These are phyloP conservation scores for Penicillium sp. DNA, from an alignment of 2,329 filamentous ascomycete species.

Conservation along the genomic window DNA sequence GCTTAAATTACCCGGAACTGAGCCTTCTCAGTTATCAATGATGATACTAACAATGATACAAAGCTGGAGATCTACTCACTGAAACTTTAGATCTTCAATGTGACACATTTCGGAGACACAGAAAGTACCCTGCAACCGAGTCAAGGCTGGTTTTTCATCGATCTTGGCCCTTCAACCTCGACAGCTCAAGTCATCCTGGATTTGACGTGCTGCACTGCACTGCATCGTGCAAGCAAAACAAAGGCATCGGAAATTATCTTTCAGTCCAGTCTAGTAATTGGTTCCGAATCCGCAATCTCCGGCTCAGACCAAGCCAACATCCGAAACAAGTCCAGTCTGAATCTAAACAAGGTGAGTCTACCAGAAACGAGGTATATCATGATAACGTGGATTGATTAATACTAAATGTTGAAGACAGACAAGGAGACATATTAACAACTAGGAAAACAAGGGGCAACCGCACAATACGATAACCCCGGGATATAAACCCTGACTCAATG, in stretches of 20 bases:
- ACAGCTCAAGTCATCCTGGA: neutral
- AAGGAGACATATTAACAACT: constrained; percentile 6
- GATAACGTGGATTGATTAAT: constrained; percentile 3
- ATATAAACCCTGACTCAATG: neutral
- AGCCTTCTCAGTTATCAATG: neutral
- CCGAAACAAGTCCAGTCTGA: no score
- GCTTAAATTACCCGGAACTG: neutral
- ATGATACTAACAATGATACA: neutral
- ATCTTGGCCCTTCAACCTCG: neutral
- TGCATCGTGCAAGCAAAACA: neutral
- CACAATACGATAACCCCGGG: neutral
- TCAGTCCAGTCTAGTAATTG: neutral
- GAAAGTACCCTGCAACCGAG: neutral
- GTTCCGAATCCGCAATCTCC: neutral
- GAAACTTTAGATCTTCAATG: neutral
- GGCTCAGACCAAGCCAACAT: neutral
- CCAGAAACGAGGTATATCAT: neutral
- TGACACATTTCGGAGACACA: neutral
- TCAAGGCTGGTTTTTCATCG: neutral
- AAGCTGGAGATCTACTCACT: neutral
- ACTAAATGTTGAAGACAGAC: constrained; percentile 1
- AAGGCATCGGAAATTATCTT: neutral
- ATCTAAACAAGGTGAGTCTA: neutral
- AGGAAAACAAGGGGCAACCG: neutral
- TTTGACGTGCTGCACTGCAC: neutral